phyloP scores from a whole-genome alignment of 495 filamentous ascomycete genomes.

The Aspergillus saccharolyticus region DNA sequence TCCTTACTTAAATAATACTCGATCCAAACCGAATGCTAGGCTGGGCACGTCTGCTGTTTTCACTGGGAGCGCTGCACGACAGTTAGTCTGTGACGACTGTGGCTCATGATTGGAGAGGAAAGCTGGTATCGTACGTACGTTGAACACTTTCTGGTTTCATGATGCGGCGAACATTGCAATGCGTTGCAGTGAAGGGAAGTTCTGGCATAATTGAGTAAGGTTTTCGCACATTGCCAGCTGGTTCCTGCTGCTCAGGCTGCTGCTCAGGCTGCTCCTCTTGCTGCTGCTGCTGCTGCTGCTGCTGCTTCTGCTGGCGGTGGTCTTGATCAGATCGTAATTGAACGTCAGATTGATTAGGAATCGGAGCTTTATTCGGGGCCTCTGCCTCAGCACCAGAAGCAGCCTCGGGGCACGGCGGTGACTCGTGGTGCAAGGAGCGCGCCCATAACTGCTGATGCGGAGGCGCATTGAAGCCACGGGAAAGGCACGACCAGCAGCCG shows the following conservation, averaged over 20 bases:
- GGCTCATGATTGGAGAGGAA: neutral
- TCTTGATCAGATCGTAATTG: neutral
- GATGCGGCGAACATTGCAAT: too few species aligned
- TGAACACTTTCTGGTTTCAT: constrained; percentile 9
- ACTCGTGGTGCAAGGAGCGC: constrained; percentile 28
- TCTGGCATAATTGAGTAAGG: too few species aligned
- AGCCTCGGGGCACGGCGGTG: constrained; percentile 11
- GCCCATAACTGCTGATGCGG: constrained; percentile 8
- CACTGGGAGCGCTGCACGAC: constrained; percentile 42
- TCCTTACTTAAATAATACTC: constrained; percentile 82
- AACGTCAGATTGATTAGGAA: neutral
- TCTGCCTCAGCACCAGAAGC: neutral
- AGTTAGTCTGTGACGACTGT: neutral
- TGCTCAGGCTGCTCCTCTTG: too few species aligned
- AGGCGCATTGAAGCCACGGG: constrained; percentile 21
- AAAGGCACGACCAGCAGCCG: constrained; percentile 37
- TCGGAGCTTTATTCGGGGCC: neutral
- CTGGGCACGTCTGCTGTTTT: constrained; percentile 58
- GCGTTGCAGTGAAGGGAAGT: too few species aligned
- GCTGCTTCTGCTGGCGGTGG: too few species aligned
- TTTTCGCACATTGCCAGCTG: too few species aligned
- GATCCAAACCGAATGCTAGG: constrained; percentile 75
- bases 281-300: too few species aligned
- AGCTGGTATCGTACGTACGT: constrained; percentile 17
- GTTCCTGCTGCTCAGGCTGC: too few species aligned